These are phyloP conservation scores for Mycena latifolia DNA, from an alignment of 768 basidiomycete species.

Conservation along the genomic window DNA sequence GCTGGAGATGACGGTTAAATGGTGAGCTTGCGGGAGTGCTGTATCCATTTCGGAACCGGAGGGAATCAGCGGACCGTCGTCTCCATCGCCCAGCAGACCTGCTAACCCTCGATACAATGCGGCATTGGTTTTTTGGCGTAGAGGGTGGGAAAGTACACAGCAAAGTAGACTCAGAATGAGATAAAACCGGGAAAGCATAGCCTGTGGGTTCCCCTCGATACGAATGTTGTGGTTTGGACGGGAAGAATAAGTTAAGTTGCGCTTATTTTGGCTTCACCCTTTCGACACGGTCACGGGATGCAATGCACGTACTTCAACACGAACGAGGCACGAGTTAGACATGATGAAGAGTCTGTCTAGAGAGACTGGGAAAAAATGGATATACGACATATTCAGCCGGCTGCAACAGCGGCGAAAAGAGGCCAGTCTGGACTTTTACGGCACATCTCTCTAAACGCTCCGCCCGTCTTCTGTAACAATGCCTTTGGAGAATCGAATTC, in stretches of 20 bases:
- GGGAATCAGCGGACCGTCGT: slow-evolving; percentile 17
- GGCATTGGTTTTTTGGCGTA: slow-evolving; percentile 17
- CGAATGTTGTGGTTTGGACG: slow-evolving; percentile 13
- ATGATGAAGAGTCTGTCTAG: too few species aligned
- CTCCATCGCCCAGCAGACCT: slow-evolving; percentile 36
- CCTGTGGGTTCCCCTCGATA: not conserved
- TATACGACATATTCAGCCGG: not conserved
- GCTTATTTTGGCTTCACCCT: not conserved
- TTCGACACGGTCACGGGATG: slow-evolving; percentile 24
- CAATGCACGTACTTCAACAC: too few species aligned
- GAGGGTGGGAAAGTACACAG: slow-evolving; percentile 30
- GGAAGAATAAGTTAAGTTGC: not conserved
- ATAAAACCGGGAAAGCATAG: slow-evolving; percentile 22
- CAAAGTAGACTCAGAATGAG: slow-evolving; percentile 25
- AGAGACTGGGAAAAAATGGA: too few species aligned
- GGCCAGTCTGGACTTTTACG: slow-evolving; percentile 69
- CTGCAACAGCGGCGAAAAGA: slow-evolving; percentile 44
- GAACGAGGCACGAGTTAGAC: too few species aligned
- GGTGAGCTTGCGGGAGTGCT: slow-evolving; percentile 12
- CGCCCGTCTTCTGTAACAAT: slow-evolving; percentile 65
- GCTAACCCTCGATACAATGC: slow-evolving; percentile 26
- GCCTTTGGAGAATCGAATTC: slow-evolving; percentile 79
- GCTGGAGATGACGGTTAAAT: slow-evolving; percentile 3
- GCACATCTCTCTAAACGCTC: slow-evolving; percentile 79
- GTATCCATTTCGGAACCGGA: slow-evolving; percentile 20